Evolutionary conservation across 2,329 filamentous ascomycete genomes (phyloP), one percentile per base, ranked within the genome.

Genomic region (Nectriaceae sp.): DNA sequence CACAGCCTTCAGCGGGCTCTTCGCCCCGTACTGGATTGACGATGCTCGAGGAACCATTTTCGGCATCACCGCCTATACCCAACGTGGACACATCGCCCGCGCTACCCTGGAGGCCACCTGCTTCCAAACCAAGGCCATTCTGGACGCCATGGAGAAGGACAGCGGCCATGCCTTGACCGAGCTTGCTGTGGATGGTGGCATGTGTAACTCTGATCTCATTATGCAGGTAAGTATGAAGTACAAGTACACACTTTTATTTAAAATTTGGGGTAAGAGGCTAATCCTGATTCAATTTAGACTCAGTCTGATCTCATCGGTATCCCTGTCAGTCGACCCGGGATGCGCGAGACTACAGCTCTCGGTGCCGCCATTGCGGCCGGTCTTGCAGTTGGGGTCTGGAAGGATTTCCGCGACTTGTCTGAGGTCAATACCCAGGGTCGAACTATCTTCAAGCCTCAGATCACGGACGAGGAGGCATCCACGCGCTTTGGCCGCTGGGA

Each of bases 21-120:
- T 91, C 65, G 88, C 88, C 0, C 89, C 89, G 1, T 92, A 92
- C 71, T 92, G 88, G 89, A 88, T 91, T 54, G 88, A 92, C 66
- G 87, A 91, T 70, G 88, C 88, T 2, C 81, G 88, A 62, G 89
- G 88, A 48, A 92, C 88, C 36, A 88, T 90, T 57, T 89, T 89
- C 59, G 87, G 87, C 38, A 88, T 90, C 61, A 90, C 88, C 0
- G 84, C 89, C 52, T 87, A 88, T 70, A 92, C 88, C 0, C 78
- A 89, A 66, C 80, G 81, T 29, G 88, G 88, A 5, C 89, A 92
- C 67, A 87, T 92, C 60, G 88, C 88, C 21, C 82, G 89, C 42
- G 89, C 88, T 21, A 92, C 88, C 0, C 79, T 92, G 46, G 88
- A 92, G 70, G 88, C 88, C 10, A 89, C 87, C 20, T 91, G 88